Evolutionary conservation across 768 basidiomycete genomes (phyloP).

Genomic region (Phanerodontia chrysosporium): DNA sequence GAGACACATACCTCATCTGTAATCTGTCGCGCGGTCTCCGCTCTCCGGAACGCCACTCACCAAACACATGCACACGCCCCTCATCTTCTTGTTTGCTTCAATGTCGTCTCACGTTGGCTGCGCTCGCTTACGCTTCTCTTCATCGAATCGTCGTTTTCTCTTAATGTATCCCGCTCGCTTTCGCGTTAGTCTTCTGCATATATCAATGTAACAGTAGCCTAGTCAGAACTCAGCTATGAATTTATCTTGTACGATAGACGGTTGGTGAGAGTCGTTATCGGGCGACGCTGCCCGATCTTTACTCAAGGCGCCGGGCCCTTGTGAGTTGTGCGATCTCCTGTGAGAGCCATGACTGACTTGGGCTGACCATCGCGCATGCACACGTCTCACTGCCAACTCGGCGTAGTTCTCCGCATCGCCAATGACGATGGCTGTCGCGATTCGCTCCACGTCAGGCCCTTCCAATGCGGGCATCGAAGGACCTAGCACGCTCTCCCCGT

Average conservation of each 20-base stretch:
- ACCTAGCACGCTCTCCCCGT: too few relatives aligned
- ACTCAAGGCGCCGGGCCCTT: too few relatives aligned
- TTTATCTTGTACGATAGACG: slow-evolving; percentile 5
- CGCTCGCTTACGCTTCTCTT: neutral
- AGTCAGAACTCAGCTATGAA: slow-evolving; percentile 4
- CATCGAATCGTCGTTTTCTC: slow-evolving; percentile 4
- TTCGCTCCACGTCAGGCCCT: too few relatives aligned
- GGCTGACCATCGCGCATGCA: too few relatives aligned
- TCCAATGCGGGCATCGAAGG: too few relatives aligned
- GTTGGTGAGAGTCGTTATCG: too few relatives aligned
- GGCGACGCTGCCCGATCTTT: too few relatives aligned
- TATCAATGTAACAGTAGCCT: slow-evolving; percentile 18
- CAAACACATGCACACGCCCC: neutral
- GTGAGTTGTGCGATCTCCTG: too few relatives aligned
- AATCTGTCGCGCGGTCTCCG: slow-evolving; percentile 2
- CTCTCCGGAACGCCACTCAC: neutral
- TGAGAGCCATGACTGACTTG: too few relatives aligned
- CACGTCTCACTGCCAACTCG: too few relatives aligned
- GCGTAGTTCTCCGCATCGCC: too few relatives aligned
- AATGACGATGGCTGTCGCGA: too few relatives aligned
- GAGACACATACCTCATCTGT: neutral
- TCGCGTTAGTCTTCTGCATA: slow-evolving; percentile 14
- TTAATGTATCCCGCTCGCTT: slow-evolving; percentile 9
- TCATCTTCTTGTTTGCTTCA: slow-evolving; percentile 13
- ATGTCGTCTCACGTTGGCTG: neutral